Conservation (phyloP, 2,329 filamentous ascomycete genomes). For the Fusarium devonianum region DNA sequence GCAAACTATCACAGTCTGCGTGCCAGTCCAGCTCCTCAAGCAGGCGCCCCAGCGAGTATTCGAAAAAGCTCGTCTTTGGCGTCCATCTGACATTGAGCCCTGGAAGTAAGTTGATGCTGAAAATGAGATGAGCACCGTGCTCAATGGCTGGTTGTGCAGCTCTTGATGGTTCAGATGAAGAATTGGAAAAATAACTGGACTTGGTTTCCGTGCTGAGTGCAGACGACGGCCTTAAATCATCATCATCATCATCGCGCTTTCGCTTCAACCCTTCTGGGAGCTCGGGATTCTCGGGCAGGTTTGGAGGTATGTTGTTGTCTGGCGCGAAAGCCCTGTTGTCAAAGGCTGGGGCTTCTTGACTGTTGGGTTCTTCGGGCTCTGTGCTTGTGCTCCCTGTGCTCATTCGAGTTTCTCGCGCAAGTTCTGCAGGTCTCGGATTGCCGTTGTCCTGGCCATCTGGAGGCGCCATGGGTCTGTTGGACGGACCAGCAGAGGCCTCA, state of each 20-base stretch:
- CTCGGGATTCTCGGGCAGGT: accelerated
- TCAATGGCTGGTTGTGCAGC: background rate
- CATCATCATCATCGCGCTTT: too few species aligned
- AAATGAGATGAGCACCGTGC: background rate
- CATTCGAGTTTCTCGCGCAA: too few species aligned
- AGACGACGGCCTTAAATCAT: too few species aligned
- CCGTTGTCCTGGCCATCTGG: too few species aligned
- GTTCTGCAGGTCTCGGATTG: too few species aligned
- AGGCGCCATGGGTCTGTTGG: too few species aligned
- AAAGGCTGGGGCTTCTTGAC: background rate
- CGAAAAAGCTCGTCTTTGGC: background rate
- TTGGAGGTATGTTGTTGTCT: accelerated
- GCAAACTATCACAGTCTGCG: background rate
- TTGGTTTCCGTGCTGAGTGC: too few species aligned
- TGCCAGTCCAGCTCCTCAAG: background rate
- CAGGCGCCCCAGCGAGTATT: background rate
- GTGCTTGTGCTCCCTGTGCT: background rate
- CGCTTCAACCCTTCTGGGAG: too few species aligned
- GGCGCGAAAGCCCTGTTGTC: background rate
- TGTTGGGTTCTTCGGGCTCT: background rate
- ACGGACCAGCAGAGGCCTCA: too few species aligned
- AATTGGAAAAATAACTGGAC: too few species aligned
- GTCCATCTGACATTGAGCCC: background rate
- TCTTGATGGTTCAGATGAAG: accelerated
- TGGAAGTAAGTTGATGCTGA: constrained; percentile 10